Percentiles rank a stretch among this genome's conserved stretches.
phyloP scores from a whole-genome alignment of 1,284 basidiomycete genomes.

The Golubevia pallescens region DNA sequence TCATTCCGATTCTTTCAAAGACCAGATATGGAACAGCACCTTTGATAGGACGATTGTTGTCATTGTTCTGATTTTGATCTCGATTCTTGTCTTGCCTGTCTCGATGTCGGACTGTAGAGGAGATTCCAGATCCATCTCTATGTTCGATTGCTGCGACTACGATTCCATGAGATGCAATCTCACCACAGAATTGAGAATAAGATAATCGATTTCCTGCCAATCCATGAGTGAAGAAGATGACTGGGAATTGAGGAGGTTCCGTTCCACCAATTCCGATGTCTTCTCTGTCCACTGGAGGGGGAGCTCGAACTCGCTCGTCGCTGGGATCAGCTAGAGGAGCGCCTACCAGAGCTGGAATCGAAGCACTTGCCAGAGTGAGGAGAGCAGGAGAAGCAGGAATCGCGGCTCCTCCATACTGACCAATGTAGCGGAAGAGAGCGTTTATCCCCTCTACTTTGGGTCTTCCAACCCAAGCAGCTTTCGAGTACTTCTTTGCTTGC shows the following conservation, averaged over 20 bases:
- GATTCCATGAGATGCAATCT: slow-evolving; percentile 44
- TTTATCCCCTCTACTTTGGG: slow-evolving; percentile 26
- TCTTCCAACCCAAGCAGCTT: slow-evolving; percentile 36
- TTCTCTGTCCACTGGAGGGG: slow-evolving; percentile 13
- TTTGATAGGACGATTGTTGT: slow-evolving; percentile 56
- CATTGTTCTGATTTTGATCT: slow-evolving; percentile 65
- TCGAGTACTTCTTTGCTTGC: slow-evolving; percentile 19
- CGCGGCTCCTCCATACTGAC: slow-evolving; percentile 40
- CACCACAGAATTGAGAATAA: slow-evolving; percentile 50
- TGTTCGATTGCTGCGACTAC: slow-evolving; percentile 69
- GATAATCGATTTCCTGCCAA: slow-evolving; percentile 46
- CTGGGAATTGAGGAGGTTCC: slow-evolving; percentile 29
- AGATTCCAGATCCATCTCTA: slow-evolving; percentile 67
- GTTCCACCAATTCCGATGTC: slow-evolving; percentile 26
- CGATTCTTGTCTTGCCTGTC: slow-evolving; percentile 57
- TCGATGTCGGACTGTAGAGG: slow-evolving; percentile 62
- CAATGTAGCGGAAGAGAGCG: slow-evolving; percentile 34
- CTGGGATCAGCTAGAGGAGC: slow-evolving; percentile 32
- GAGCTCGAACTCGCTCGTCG: slow-evolving; percentile 11
- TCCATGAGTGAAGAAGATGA: slow-evolving; percentile 48
- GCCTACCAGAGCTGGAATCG: slow-evolving; percentile 25
- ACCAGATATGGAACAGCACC: slow-evolving; percentile 39
- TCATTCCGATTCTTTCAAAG: slow-evolving; percentile 63
- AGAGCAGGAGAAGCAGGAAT: slow-evolving; percentile 33
- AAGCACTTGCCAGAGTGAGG: slow-evolving; percentile 19